A percentile compares a stretch with the other conserved stretches of the same genome.
Conservation (phyloP, 441 rosid genomes). For the Adansonia gregorii region DNA sequence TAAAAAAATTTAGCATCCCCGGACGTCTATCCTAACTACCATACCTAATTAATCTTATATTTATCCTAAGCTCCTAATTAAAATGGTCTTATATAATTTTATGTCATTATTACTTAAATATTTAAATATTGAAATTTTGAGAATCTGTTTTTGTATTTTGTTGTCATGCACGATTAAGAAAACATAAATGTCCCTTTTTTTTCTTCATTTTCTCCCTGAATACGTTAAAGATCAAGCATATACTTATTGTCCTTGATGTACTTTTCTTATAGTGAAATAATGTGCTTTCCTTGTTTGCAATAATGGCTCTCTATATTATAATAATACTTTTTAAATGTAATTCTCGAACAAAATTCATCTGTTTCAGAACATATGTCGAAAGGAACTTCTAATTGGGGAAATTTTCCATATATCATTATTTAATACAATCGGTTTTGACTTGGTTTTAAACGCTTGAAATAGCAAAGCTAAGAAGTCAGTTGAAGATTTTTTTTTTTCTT, state of each 20-base stretch:
- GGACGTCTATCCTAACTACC: no score
- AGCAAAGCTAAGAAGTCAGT: background rate
- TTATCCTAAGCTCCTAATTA: no score
- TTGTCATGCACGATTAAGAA: background rate
- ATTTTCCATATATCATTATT: background rate
- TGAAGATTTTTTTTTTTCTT: background rate
- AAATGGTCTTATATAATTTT: background rate
- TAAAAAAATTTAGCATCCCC: no score
- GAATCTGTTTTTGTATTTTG: background rate
- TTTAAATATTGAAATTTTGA: background rate
- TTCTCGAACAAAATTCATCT: background rate
- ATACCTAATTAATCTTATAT: no score
- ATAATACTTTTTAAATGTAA: background rate
- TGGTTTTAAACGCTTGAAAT: conserved; percentile 11
- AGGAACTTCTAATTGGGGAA: background rate
- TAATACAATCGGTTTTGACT: background rate
- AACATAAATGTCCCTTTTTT: no score
- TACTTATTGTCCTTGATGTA: background rate
- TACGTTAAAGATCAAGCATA: background rate
- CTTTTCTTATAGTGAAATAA: background rate
- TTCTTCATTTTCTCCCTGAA: background rate
- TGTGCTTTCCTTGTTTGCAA: background rate
- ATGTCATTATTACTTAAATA: background rate
- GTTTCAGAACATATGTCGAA: background rate
- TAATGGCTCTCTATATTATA: background rate